Base-by-base conservation (phyloP, 192 early-diverging fungal species). In the Gaertneriomyces semiglobifer region DNA sequence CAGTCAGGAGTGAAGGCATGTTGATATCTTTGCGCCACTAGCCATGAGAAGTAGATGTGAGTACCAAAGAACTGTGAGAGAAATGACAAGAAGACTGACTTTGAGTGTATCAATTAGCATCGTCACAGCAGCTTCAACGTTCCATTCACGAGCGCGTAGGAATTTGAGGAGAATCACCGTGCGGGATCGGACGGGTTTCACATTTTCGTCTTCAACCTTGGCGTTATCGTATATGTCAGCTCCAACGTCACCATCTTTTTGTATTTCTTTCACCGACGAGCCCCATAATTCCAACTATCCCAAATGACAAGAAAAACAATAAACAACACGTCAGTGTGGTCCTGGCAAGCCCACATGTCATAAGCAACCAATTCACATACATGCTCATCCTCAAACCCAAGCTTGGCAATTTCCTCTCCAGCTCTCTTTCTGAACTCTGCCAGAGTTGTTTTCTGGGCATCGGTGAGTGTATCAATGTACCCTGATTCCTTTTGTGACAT, bases 21-120 rank as follows among this genome's bases (percentile, higher is more conserved):
- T 58, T 42, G 55, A 73, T 74, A n/a, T 75, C 72, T 47, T 68
- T 69, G 14, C 74, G 39, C 74, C 74, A 75, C 70, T 71, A 45
- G 10, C 18, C 7, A 63, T n/a, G 16, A n/a, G 48, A 50, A 50
- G 48, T 12, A 50, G 12, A 12, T 18, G 16, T 50, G 48, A 50
- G 48, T 2, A 2, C 48, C 1, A 50, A 50, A 2, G 1, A 18
- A 18, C 48, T 18, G 12, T n/a, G 48, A 50, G 6, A 18, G 44
- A 44, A n/a, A 45, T 45, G 41, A 12, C n/a, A 40, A 6, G 44
- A 4, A 0, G 10, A 60, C 14, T 4, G 10, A 70, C 69, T 40
- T 70, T 70, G 47, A 70, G 33, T 2, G 69, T 70, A 42, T 53
- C 44, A 33, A 71, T 46, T 20, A 75, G 44, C 71, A 74, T 74